phyloP scores from a whole-genome alignment of 768 basidiomycete species.

The Asterophora lycoperdoides region DNA sequence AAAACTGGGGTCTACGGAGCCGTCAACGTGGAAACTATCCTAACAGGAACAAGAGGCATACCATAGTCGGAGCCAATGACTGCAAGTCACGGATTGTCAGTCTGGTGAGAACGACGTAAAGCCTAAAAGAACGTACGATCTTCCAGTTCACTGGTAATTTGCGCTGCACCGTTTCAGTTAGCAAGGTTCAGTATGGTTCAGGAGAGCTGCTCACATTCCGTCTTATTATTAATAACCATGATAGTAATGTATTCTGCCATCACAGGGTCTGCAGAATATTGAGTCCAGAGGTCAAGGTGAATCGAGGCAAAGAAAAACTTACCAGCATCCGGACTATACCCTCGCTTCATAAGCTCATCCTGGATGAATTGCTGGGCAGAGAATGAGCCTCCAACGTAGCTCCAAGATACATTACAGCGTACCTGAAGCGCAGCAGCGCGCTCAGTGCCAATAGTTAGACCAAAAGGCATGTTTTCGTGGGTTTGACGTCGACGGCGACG shows the following conservation, averaged over 20 bases:
- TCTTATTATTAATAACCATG: conserved; percentile 93
- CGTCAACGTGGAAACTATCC: conserved; percentile 17
- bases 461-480: conserved; percentile 56
- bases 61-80: conserved; percentile 83
- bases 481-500: conserved; percentile 24
- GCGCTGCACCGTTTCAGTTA: conserved; percentile 42
- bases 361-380: conserved; percentile 64
- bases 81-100: conserved; percentile 16
- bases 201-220: conserved; percentile 48
- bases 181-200: conserved; percentile 5
- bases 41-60: conserved; percentile 28
- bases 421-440: conserved; percentile 71
- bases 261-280: conserved; percentile 58
- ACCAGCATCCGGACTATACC: conserved; percentile 77
- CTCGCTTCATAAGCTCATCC: conserved; percentile 72
- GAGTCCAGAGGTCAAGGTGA: background rate
- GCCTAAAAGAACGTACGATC: conserved; percentile 50
- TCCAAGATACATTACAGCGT: conserved; percentile 12
- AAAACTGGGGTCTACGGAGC: conserved; percentile 63
- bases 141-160: conserved; percentile 85
- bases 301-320: conserved; percentile 24
- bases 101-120: background rate
- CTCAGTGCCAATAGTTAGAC: conserved; percentile 75
- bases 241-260: conserved; percentile 96
- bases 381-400: background rate